Base-by-base conservation (phyloP, 192 early-diverging fungal species). In the Coemansia sp. region DNA sequence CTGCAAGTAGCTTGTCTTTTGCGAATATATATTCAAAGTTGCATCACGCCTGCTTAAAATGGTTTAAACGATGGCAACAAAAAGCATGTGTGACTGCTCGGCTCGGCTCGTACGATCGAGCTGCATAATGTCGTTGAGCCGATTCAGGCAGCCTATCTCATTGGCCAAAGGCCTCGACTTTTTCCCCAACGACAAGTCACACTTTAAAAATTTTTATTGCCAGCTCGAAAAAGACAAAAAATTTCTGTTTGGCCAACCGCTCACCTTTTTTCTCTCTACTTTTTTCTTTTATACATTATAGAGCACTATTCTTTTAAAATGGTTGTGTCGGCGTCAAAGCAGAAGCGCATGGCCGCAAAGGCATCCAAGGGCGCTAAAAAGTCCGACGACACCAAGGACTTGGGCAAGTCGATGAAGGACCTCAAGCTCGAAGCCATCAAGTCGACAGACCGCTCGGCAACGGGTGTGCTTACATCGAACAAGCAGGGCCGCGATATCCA, bases 401-500 rank as follows among this genome's bases (percentile, higher is more conserved):
- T 87, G 31, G 69, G 60, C 49, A 74, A 81, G 66, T 54, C 78
- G 16, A 71, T 85, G 62, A 73, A 75, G 48, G 73, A 88, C 59
- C 80, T 90, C 49, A 83, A 84, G 70, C 72, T 94, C 31, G 85
- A 90, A 25, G 82, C 80, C 27, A 62, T 68, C 23, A 62, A 61
- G 26, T 66, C 69, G 14, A 72, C 75, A 9, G 93, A 94, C 83
- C 88, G 96, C 65, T 91, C 90, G 38, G 87, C 91, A 5, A 90
- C 93, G 57, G 97, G 97, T 74, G 94, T 98, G 10, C 85, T 96
- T 37, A 91, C 93, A 6, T 94, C 94, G 6, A 89, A 94, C 70
- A 87, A 86, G 68, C 85, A 87, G 68, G 93, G 93, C n/a, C 84
- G 95, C 61, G 97, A 99, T 86, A 88, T 97, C 70, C 94, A 95